These are phyloP conservation scores for Gossypium mustelinum DNA, from an alignment of 345 rosid species.

Conservation along the genomic window DNA sequence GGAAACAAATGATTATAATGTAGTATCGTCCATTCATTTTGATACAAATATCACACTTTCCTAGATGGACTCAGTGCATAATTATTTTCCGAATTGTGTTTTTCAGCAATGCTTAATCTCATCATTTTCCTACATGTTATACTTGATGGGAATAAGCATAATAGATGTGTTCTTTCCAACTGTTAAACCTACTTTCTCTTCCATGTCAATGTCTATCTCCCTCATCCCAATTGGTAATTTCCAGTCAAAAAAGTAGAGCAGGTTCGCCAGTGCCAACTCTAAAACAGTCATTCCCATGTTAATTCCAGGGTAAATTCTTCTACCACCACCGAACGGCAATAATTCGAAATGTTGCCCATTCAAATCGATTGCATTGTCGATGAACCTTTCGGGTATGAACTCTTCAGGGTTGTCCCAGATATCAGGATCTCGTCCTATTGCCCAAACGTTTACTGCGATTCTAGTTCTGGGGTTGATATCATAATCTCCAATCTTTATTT, in stretches of 20 bases:
- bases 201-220: constrained; percentile 3
- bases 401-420: background rate
- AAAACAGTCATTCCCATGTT: background rate
- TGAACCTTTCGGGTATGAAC: background rate
- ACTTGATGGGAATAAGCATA: background rate
- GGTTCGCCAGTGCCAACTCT: background rate
- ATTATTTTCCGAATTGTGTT: background rate
- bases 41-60: too few relatives aligned
- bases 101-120: background rate
- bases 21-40: too few relatives aligned
- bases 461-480: background rate
- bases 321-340: background rate
- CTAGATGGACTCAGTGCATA: too few relatives aligned
- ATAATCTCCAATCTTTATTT: background rate
- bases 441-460: background rate
- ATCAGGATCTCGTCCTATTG: background rate
- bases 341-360: background rate
- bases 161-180: background rate
- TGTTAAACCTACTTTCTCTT: background rate
- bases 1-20: too few relatives aligned
- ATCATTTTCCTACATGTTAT: background rate
- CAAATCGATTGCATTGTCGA: background rate
- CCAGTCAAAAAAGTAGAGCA: background rate
- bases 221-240: constrained; percentile 1
- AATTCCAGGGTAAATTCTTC: background rate